These are phyloP conservation scores for Escovopsis sp. DNA, from an alignment of 2,329 filamentous ascomycete species.

Conservation along the genomic window DNA sequence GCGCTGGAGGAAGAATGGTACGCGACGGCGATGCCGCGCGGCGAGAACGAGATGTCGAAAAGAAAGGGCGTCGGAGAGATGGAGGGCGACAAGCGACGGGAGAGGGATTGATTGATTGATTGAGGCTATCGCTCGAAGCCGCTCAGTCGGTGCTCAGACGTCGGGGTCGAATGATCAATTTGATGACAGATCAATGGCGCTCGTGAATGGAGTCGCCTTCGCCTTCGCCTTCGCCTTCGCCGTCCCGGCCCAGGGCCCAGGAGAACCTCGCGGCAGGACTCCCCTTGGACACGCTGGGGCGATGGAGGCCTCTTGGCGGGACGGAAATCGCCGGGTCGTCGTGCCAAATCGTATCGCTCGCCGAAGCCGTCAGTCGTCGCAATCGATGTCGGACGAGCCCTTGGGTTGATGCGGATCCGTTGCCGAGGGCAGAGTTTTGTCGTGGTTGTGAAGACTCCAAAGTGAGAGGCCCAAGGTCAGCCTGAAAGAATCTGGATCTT, in stretches of 20 bases:
- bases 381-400: constrained; percentile 37
- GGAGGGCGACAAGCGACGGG: constrained; percentile 11
- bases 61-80: constrained; percentile 4
- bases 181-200: constrained; percentile 24
- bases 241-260: constrained; percentile 32
- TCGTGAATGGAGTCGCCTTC: constrained; percentile 22
- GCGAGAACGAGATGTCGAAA: constrained; percentile 1
- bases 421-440: constrained; percentile 25
- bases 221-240: constrained; percentile 13
- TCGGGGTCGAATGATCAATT: constrained; percentile 11
- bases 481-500: constrained; percentile 30
- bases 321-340: constrained; percentile 23
- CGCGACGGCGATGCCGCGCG: constrained; percentile 4
- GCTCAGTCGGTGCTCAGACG: constrained; percentile 16
- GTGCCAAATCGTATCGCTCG: constrained; percentile 17
- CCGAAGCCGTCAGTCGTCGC: constrained; percentile 16
- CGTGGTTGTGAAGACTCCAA: constrained; percentile 19
- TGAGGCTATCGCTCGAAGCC: constrained; percentile 10
- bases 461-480: constrained; percentile 23
- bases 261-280: constrained; percentile 29
- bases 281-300: constrained; percentile 17
- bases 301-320: constrained; percentile 20
- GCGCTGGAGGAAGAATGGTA: constrained; percentile 1
- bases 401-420: constrained; percentile 27
- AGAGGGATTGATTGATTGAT: constrained; percentile 3